These are phyloP conservation scores for Solanum sparsipilum DNA, from an alignment of 257 asterid species.

Conservation along the genomic window DNA sequence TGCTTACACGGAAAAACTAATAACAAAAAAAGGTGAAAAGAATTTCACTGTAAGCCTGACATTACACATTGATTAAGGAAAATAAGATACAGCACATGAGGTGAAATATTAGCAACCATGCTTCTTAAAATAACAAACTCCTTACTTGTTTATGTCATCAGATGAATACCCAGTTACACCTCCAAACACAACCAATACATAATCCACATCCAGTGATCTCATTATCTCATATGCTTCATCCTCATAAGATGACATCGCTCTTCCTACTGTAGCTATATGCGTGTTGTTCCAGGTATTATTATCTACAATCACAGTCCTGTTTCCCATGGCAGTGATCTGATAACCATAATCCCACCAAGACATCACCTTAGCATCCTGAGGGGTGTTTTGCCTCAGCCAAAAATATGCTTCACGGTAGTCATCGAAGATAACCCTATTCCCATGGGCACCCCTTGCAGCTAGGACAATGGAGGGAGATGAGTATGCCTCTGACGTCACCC, in stretches of 20 bases:
- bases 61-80: background rate
- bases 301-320: conserved; percentile 94
- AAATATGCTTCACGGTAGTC: conserved; percentile 96
- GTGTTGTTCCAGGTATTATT: conserved; percentile 99
- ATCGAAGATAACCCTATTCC: conserved; percentile 84
- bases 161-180: conserved; percentile 98
- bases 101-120: background rate
- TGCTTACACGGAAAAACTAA: background rate
- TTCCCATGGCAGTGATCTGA: conserved; percentile 98
- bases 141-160: conserved; percentile 98
- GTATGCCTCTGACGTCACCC: conserved; percentile 99
- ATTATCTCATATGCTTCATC: conserved; percentile 95
- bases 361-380: conserved; percentile 97
- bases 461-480: conserved; percentile 98
- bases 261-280: conserved; percentile 97
- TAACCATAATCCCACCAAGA: conserved; percentile 99
- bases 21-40: background rate
- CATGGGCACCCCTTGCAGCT: conserved; percentile 98
- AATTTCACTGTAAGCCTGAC: background rate
- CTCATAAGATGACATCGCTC: conserved; percentile 98
- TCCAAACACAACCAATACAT: conserved; percentile 92
- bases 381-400: conserved; percentile 91
- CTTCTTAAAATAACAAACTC: background rate
- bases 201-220: conserved; percentile 90
- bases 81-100: background rate